Conservation (phyloP, 768 basidiomycete species). For the Trichaptum fuscoviolaceum region DNA sequence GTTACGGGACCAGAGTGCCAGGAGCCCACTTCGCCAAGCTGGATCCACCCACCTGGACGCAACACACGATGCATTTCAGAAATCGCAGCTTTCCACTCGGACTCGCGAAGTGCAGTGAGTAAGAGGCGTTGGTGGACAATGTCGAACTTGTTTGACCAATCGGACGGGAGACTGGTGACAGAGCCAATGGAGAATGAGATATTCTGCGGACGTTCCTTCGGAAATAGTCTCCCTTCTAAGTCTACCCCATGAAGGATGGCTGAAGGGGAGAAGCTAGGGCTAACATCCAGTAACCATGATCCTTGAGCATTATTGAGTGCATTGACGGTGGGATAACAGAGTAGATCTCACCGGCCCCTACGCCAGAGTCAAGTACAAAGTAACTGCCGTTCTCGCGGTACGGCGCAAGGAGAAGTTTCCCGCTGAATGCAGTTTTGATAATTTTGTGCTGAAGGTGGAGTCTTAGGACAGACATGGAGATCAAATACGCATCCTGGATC, state of each 20-base stretch:
- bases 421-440: not conserved
- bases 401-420: not conserved
- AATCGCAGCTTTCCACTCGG: constrained; percentile 23
- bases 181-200: constrained; percentile 15
- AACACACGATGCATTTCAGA: constrained; percentile 27
- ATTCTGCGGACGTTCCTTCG: constrained; percentile 9
- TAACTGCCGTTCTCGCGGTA: not conserved
- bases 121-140: constrained; percentile 31
- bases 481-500: not conserved
- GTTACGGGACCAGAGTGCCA: constrained; percentile 16
- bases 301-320: constrained; percentile 6
- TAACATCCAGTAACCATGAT: constrained; percentile 14
- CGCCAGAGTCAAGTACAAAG: not conserved
- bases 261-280: constrained; percentile 3
- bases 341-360: not conserved
- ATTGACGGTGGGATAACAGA: not conserved
- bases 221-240: constrained; percentile 15
- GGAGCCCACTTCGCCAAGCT: constrained; percentile 21
- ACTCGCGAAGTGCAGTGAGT: constrained; percentile 21
- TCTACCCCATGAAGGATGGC: constrained; percentile 14
- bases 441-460: not conserved
- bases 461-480: not conserved
- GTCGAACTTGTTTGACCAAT: constrained; percentile 25
- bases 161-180: constrained; percentile 21
- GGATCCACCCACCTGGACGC: constrained; percentile 26